Evolutionary conservation across 805 yeast genomes (phyloP), one percentile per base, ranked within the genome.

Genomic region (Sugiyamaella americana): DNA sequence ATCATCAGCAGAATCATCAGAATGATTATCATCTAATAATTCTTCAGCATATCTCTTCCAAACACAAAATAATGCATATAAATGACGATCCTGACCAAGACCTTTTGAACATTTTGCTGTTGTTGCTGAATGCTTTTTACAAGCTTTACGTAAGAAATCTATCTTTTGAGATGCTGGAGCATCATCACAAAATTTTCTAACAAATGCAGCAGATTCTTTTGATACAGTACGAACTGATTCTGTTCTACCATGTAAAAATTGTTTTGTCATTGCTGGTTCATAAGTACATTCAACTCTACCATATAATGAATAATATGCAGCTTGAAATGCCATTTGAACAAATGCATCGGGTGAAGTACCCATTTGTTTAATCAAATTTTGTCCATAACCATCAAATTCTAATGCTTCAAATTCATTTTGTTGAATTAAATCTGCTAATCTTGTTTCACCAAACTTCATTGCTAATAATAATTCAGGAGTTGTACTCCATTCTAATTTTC

Each of bases 261-360:
- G 71, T 64, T 88, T 88, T 3, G 96, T 89, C 97, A 88, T 88
- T 5, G 96, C 96, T 1, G 97, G 97, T 67, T 88, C 97, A 63
- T 88, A 88, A 4, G 95, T 87, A 53, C 94, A 85, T 64, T 87
- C 97, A 35, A 87, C 91, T 60, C 84, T 85, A 41, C 97, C 96
- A 61, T 88, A 88, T 34, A 88, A 72, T 0, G 96, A 94, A 60
- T 86, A 88, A 64, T 87, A 88, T 3, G 95, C 87, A 5, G 93
- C 86, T 65, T 88, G 96, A 71, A 87, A 87, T 20, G 88, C 83
- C 91, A 88, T 87, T 64, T 88, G 97, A 34, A 84, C 82, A 66
- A 84, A 88, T 0, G 97, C 97, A 71, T 88, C 97, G 0, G 97
- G 97, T 2, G 94, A 84, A 63, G 81, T 82, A 51, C 87, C 89